Percentiles rank a stretch among this genome's conserved stretches.
Conservation (phyloP, 2,329 filamentous ascomycete genomes). For the Fusarium luffae region DNA sequence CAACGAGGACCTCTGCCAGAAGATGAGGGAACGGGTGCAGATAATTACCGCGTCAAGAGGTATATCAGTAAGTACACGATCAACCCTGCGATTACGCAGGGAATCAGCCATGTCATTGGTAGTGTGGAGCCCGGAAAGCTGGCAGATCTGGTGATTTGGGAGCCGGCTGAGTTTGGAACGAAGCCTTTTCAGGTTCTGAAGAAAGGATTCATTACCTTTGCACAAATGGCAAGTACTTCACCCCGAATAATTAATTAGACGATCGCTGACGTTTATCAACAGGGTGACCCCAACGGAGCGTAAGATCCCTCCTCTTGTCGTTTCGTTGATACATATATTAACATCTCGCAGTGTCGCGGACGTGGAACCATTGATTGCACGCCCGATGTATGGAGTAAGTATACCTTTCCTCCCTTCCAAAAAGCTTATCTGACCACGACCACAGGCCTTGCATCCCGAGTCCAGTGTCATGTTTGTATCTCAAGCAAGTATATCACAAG, state of each 20-base stretch:
- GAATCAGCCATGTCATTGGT: neutral
- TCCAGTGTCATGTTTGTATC: neutral
- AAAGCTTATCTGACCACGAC: neutral
- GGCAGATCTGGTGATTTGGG: neutral
- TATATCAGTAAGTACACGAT: neutral
- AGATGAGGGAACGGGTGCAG: neutral
- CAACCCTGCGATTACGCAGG: neutral
- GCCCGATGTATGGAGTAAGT: neutral
- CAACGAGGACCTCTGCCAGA: neutral
- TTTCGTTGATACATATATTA: neutral
- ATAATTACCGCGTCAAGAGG: neutral
- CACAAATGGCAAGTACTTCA: neutral
- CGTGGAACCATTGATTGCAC: neutral
- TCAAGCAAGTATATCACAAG: neutral
- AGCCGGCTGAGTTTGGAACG: neutral
- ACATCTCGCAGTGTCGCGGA: neutral
- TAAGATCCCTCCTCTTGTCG: neutral
- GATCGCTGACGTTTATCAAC: neutral
- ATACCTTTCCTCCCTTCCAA: too few relatives aligned
- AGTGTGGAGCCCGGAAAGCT: neutral
- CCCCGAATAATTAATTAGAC: neutral
- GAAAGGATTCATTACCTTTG: neutral
- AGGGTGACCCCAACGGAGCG: neutral
- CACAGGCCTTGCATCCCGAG: neutral
- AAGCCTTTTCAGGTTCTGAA: neutral